These are phyloP conservation scores for Aspergillus pseudonomiae DNA, from an alignment of 2,329 filamentous ascomycete genomes.

Conservation along the genomic window DNA sequence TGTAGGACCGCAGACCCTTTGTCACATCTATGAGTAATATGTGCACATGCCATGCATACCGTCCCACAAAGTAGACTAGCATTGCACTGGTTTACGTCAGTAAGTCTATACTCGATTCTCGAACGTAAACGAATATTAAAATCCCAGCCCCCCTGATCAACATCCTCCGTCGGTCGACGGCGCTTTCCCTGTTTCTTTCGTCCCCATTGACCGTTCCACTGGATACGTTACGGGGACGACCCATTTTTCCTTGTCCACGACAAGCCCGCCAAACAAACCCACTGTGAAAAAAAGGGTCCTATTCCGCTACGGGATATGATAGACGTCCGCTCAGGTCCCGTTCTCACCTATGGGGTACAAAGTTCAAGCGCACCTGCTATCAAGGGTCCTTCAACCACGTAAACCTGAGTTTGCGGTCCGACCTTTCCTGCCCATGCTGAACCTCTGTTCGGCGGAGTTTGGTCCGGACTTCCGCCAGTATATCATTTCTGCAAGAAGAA, in stretches of 20 bases:
- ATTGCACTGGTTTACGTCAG: conserved; percentile 3
- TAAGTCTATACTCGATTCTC: neutral
- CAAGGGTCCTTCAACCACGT: conserved; percentile 1
- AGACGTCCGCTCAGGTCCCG: neutral
- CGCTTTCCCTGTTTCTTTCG: conserved; percentile 1
- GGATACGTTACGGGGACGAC: conserved; percentile 7
- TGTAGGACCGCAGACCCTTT: conserved; percentile 1
- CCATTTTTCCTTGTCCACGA: conserved; percentile 4
- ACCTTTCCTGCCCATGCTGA: neutral
- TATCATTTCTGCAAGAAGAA: conserved; percentile 12
- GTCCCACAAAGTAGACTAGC: neutral
- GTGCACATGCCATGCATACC: neutral
- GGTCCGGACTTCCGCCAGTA: conserved; percentile 4
- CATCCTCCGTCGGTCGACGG: conserved; percentile 1
- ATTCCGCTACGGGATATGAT: conserved; percentile 6
- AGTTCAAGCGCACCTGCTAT: neutral
- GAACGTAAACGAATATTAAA: neutral
- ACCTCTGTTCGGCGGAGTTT: neutral
- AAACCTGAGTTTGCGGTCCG: neutral
- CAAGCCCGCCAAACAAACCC: conserved; percentile 1
- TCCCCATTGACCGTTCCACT: neutral
- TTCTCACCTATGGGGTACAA: neutral
- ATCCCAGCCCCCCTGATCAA: conserved; percentile 7
- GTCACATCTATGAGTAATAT: neutral
- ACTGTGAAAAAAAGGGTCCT: neutral